Percentiles rank a stretch among this genome's conserved stretches.
Conservation (phyloP, 805 yeast species). For the Yueomyces sinensis region DNA sequence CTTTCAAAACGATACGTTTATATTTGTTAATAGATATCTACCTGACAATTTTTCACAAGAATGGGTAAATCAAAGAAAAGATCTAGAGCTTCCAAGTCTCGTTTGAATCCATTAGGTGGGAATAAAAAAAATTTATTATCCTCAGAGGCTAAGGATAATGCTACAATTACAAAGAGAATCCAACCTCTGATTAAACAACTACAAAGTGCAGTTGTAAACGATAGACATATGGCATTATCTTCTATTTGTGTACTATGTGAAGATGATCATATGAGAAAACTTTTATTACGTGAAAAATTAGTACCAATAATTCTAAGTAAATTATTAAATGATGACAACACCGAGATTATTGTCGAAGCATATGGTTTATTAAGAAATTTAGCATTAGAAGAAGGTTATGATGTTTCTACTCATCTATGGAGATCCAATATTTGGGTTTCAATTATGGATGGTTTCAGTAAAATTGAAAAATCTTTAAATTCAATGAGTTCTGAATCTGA, state of each 20-base stretch:
- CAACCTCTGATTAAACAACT: conserved; percentile 57
- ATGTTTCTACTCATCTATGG: conserved; percentile 61
- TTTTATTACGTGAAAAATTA: conserved; percentile 59
- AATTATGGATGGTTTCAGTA: conserved; percentile 38
- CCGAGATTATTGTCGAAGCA: conserved; percentile 68
- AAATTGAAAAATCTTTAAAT: conserved; percentile 36
- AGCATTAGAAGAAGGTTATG: conserved; percentile 80
- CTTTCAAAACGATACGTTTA: too few species aligned
- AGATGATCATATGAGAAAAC: conserved; percentile 46
- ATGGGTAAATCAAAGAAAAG: conserved; percentile 73
- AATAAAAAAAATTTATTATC: conserved; percentile 9
- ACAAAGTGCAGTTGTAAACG: conserved; percentile 50
- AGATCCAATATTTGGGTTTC: conserved; percentile 64
- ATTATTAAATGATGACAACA: conserved; percentile 50
- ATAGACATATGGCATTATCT: conserved; percentile 63
- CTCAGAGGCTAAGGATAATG: conserved; percentile 29
- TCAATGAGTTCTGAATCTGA: conserved; percentile 22
- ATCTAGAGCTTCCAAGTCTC: conserved; percentile 35
- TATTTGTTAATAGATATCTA: too few species aligned
- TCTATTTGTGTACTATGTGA: conserved; percentile 63
- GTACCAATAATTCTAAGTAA: conserved; percentile 51
- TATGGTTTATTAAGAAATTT: conserved; percentile 72
- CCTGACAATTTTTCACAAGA: too few species aligned
- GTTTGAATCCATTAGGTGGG: conserved; percentile 24
- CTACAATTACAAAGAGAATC: conserved; percentile 40